Evolutionary conservation across 2,329 filamentous ascomycete genomes (phyloP), one percentile per base, ranked within the genome.

Genomic region (Botryotinia calthae): DNA sequence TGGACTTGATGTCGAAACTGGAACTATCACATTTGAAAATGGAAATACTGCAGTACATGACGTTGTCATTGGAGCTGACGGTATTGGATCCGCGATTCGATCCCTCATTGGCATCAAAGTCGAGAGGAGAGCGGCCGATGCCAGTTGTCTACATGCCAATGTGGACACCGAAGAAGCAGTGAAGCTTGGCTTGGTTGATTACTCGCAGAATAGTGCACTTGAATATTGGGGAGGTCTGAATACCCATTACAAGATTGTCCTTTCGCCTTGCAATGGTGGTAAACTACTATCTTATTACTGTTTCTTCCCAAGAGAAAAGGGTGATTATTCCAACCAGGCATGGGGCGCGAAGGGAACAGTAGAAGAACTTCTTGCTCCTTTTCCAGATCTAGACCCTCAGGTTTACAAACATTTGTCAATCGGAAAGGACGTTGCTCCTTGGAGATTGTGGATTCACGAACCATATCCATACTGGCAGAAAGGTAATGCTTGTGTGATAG

Each of bases 141-240:
- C 86, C 4, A 88, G 85, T 80, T 92, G 90, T 77, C 82, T 91
- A 0, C 90, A 91, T 79, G 85, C 87, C 74, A 92, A 91, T 78
- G 88, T 92, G 72, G 81, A 81, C 31, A 90, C 89, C 0, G 86
- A 87, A 54, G 85, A 90, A n/a, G 88, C 87, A 1, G 84, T 88
- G 44, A 83, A 84, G 73, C 82, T 87, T 1, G 90, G 90, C 2
- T 84, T 92, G 0, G 85, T 88, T 46, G 88, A 92, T 79, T 91
- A 90, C 81, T 88, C 88, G 0, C 78, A 85, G 48, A 80, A 92
- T 81, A 83, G 80, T 40, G 90, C 89, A 0, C 83, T 93, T 0
- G 88, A 93, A 80, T 92, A 91, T 83, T 92, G 90, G 90, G 90
- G 90, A 40, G 90, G 90, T 1, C 86, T 89, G 70, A 87, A 89